Evolutionary conservation across 2,329 filamentous ascomycete genomes (phyloP).

Genomic region (Elsinoe batatas): DNA sequence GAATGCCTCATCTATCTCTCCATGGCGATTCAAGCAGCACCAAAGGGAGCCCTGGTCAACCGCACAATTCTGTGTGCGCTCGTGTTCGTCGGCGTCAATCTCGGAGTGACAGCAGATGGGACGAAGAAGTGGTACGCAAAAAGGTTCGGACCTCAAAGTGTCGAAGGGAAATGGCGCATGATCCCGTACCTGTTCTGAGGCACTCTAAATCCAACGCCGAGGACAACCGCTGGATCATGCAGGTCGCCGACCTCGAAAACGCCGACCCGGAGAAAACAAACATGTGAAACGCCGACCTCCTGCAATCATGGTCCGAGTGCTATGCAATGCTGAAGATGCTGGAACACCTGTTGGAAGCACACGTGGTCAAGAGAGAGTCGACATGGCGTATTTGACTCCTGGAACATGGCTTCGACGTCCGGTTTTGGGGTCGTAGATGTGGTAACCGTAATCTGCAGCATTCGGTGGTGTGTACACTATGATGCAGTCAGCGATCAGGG

Average conservation of each 20-base stretch:
- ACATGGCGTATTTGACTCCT: slow-evolving; percentile 38
- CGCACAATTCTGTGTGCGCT: slow-evolving; percentile 60
- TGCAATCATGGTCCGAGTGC: neutral
- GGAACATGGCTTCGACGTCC: slow-evolving; percentile 62
- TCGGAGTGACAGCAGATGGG: slow-evolving; percentile 68
- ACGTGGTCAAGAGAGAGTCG: neutral
- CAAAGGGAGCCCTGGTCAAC: slow-evolving; percentile 56
- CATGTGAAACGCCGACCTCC: neutral
- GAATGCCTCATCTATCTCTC: slow-evolving; percentile 77
- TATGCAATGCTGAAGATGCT: neutral
- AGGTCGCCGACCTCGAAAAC: neutral
- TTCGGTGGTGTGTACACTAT: slow-evolving; percentile 78
- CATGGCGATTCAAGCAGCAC: slow-evolving; percentile 65
- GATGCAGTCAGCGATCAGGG: slow-evolving; percentile 3
- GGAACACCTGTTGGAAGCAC: neutral
- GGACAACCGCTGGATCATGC: neutral
- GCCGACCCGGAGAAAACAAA: neutral
- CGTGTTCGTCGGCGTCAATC: slow-evolving; percentile 65
- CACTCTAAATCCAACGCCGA: neutral
- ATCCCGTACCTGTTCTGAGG: slow-evolving; percentile 49
- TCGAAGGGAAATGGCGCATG: slow-evolving; percentile 62
- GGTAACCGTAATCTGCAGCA: slow-evolving; percentile 70
- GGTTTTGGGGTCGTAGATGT: slow-evolving; percentile 69
- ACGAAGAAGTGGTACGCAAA: slow-evolving; percentile 70
- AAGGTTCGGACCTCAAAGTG: slow-evolving; percentile 60